These are phyloP conservation scores for Triticum aestivum DNA, from an alignment of 176 grass and related monocot genomes.

Conservation along the genomic window DNA sequence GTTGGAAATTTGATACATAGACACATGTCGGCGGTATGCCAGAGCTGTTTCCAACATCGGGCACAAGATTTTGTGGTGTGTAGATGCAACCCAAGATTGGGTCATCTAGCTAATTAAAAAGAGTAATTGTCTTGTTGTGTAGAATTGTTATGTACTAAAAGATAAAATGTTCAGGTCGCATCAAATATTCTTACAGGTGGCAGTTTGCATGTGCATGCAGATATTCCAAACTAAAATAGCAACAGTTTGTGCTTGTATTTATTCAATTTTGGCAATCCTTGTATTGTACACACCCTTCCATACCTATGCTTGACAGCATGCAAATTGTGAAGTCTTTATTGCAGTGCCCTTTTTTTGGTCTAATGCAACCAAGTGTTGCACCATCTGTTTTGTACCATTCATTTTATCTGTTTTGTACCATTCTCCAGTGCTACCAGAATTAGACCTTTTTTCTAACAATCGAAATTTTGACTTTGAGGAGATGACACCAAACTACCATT, in stretches of 20 bases:
- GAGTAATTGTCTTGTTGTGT: neutral
- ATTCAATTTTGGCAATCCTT: neutral
- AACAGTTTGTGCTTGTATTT: neutral
- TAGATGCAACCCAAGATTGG: neutral
- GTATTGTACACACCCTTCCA: neutral
- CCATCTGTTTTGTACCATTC: too few relatives aligned
- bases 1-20: neutral
- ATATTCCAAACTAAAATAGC: slow-evolving; percentile 1
- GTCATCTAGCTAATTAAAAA: neutral
- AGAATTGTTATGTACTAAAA: neutral
- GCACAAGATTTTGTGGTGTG: neutral
- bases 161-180: neutral
- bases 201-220: neutral
- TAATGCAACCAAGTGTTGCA: neutral
- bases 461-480: neutral
- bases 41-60: neutral
- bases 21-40: neutral
- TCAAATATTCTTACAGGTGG: neutral
- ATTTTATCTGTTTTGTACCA: slow-evolving; percentile 9
- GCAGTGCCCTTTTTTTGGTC: neutral
- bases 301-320: neutral
- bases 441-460: neutral
- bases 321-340: neutral
- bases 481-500: neutral
- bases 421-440: neutral